Evolutionary conservation across 2,329 filamentous ascomycete genomes (phyloP).

Genomic region (Beauveria varroae): DNA sequence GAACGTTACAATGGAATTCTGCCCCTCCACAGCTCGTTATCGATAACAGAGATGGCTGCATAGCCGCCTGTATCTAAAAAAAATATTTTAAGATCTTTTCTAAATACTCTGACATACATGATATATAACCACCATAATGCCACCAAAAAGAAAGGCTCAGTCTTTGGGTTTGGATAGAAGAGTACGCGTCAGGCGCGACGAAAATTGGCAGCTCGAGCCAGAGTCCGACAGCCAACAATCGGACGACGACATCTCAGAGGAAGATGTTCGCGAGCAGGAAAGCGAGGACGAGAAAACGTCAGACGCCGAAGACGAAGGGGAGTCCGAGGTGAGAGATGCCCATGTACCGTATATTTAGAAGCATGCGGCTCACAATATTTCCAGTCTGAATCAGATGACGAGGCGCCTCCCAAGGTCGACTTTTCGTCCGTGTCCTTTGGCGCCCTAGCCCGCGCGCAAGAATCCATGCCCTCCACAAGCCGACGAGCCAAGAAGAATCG

Average conservation of each 20-base stretch:
- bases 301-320: conserved; percentile 23
- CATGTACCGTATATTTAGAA: no score
- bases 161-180: conserved; percentile 31
- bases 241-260: conserved; percentile 23
- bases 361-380: background rate
- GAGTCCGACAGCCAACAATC: conserved; percentile 19
- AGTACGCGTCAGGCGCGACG: conserved; percentile 36
- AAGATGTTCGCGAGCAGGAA: conserved; percentile 19
- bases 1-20: background rate
- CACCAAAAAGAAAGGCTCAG: conserved; percentile 32
- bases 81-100: no score
- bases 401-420: conserved; percentile 31
- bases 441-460: conserved; percentile 80
- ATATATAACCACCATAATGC: conserved; percentile 20
- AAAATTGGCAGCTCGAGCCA: conserved; percentile 33
- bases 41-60: background rate
- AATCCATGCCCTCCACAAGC: conserved; percentile 42
- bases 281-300: conserved; percentile 24
- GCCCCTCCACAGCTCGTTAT: conserved; percentile 3
- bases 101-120: background rate
- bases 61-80: background rate
- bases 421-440: conserved; percentile 71
- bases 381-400: conserved; percentile 23
- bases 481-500: conserved; percentile 24
- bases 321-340: conserved; percentile 19